Evolutionary conservation across 1,284 basidiomycete genomes (phyloP), one percentile per base, ranked within the genome.

Genomic region (Puccinia novopanici): DNA sequence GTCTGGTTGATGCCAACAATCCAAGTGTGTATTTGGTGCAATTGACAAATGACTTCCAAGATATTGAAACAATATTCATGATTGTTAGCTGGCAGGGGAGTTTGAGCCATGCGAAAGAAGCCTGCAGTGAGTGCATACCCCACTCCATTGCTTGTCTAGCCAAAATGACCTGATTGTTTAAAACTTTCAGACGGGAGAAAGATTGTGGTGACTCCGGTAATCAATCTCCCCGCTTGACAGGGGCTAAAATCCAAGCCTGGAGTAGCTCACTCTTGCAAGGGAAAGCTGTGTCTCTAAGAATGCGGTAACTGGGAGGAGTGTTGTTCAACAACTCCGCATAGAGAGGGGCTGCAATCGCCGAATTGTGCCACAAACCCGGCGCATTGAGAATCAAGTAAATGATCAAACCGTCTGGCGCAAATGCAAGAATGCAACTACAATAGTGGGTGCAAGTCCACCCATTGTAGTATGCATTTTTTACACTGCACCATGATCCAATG

Each of bases 351-450:
- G n/a, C n/a, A n/a, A n/a, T n/a, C n/a, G n/a, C n/a, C n/a, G n/a
- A n/a, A n/a, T 68, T 19, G 24, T 68, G 67, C 67, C 67, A 68
- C 13, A 27, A 50, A 22, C 50, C 0, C 84, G 84, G 0, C 82
- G 83, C 1, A 87, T 87, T 89, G 42, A 87, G 59, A 8, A 83
- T 81, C 9, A 80, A 82, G 13, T 82, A 84, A 83, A 88, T 87
- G n/a, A 88, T 85, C 8, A 45, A 5, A 17, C 42, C 65, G 27
- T 67, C 65, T n/a, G 65, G 65, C 2, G 65, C 65, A 67, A n/a
- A n/a, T n/a, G n/a, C n/a, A n/a, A n/a, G n/a, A n/a, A n/a, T n/a
- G n/a, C n/a, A n/a, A n/a, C n/a, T n/a, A n/a, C n/a, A n/a, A n/a
- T n/a, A n/a, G n/a, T n/a, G n/a, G n/a, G n/a, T n/a, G n/a, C n/a